These are phyloP conservation scores for Cryptococcus sp. DNA, from an alignment of 1,284 basidiomycete species.

Conservation along the genomic window DNA sequence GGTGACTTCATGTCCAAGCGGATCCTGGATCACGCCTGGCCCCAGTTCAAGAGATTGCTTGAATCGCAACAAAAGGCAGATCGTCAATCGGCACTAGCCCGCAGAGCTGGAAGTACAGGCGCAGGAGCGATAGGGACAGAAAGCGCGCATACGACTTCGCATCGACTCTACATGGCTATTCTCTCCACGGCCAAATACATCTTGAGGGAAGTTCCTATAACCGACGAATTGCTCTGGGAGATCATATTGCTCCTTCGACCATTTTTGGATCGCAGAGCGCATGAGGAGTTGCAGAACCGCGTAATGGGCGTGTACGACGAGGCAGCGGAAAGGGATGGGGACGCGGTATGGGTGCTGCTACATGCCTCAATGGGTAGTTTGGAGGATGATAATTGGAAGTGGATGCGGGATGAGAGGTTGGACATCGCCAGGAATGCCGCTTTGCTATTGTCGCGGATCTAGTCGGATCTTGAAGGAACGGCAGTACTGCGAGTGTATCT, in stretches of 20 bases:
- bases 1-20: slow-evolving; percentile 80
- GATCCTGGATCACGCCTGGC: slow-evolving; percentile 89
- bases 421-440: slow-evolving; percentile 28
- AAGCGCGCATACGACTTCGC: slow-evolving; percentile 60
- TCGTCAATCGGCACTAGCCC: slow-evolving; percentile 63
- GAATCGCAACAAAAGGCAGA: slow-evolving; percentile 64
- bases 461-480: neutral
- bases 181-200: slow-evolving; percentile 70
- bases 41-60: slow-evolving; percentile 67
- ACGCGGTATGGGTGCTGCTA: slow-evolving; percentile 79
- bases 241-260: slow-evolving; percentile 70
- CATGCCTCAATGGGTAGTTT: slow-evolving; percentile 3
- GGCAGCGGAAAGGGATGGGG: slow-evolving; percentile 65
- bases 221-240: slow-evolving; percentile 74
- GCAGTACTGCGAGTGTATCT: neutral
- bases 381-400: slow-evolving; percentile 30
- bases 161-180: slow-evolving; percentile 71
- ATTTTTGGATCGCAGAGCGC: slow-evolving; percentile 66
- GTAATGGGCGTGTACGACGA: slow-evolving; percentile 67
- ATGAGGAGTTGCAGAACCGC: slow-evolving; percentile 69
- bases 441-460: neutral
- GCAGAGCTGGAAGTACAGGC: slow-evolving; percentile 56
- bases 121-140: slow-evolving; percentile 52
- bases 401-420: slow-evolving; percentile 31
- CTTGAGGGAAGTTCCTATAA: slow-evolving; percentile 64